phyloP scores from a whole-genome alignment of 192 early-diverging fungal genomes.

The Coemansia sp. region DNA sequence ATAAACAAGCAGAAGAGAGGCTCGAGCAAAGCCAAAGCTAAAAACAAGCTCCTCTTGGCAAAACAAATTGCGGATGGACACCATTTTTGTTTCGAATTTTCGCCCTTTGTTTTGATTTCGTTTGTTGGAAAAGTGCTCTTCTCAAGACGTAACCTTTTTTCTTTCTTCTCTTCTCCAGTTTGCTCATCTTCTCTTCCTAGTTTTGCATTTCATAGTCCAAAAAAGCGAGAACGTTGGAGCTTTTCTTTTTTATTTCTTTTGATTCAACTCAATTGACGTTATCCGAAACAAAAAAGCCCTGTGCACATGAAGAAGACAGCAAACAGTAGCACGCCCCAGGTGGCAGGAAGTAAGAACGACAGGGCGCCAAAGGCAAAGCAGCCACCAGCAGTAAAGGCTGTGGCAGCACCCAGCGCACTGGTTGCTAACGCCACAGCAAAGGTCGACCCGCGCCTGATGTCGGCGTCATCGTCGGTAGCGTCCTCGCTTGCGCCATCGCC shows the following conservation, averaged over 20 bases:
- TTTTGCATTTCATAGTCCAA: constrained; percentile 12
- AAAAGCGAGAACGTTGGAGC: neutral
- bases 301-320: constrained; percentile 10
- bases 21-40: neutral
- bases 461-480: neutral
- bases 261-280: neutral
- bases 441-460: neutral
- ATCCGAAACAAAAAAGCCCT: neutral
- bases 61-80: neutral
- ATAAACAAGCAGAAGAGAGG: neutral
- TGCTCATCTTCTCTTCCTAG: neutral
- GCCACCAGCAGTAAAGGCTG: neutral
- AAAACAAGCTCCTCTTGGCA: neutral
- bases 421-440: neutral
- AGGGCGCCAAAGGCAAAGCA: neutral
- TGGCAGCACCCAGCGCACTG: neutral
- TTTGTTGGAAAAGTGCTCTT: neutral
- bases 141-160: neutral
- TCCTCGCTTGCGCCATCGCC: neutral
- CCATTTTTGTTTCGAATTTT: neutral
- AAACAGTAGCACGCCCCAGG: constrained; percentile 10
- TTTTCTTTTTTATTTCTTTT: too few species aligned
- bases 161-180: constrained; percentile 4
- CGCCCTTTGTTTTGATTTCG: too few species aligned
- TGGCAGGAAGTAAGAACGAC: neutral